Evolutionary conservation across 768 basidiomycete genomes (phyloP).

Genomic region (Dioszegia aurantiaca): DNA sequence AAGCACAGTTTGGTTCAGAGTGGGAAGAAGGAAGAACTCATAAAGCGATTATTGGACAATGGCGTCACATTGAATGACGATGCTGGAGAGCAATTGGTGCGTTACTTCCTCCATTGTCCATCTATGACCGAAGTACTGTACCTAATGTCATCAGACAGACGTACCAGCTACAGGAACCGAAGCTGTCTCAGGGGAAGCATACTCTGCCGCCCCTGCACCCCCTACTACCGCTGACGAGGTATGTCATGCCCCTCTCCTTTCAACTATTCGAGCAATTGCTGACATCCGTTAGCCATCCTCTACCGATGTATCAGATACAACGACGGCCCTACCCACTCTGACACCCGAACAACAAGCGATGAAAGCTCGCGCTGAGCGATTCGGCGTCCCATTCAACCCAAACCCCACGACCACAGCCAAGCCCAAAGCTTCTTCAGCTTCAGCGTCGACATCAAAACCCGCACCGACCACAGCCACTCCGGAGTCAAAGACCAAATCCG

Average conservation of each 20-base stretch:
- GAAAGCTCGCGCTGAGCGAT: conserved; percentile 47
- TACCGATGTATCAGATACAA: not conserved
- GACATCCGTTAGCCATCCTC: not conserved
- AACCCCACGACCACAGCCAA: conserved; percentile 27
- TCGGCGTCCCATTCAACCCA: conserved; percentile 49
- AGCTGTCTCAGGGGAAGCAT: not conserved
- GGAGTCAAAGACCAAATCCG: conserved; percentile 1
- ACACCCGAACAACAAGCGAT: conserved; percentile 46
- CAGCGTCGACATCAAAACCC: conserved; percentile 9
- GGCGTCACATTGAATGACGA: conserved; percentile 25
- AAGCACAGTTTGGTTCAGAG: conserved; percentile 38
- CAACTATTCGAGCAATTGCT: not conserved
- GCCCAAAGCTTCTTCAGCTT: conserved; percentile 8
- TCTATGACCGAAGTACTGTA: not conserved
- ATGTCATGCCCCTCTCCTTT: not conserved
- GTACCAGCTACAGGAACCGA: too few relatives aligned
- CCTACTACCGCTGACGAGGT: not conserved
- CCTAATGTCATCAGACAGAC: conserved; percentile 6
- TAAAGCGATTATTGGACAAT: conserved; percentile 43
- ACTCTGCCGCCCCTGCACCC: conserved; percentile 4
- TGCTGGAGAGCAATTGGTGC: conserved; percentile 34
- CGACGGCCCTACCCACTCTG: conserved; percentile 12
- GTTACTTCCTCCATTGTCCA: conserved; percentile 2
- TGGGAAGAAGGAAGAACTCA: conserved; percentile 46
- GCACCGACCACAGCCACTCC: conserved; percentile 14